Percentiles rank a stretch among this genome's conserved stretches.
Conservation (phyloP, 768 basidiomycete species). For the Boletus speciosus region DNA sequence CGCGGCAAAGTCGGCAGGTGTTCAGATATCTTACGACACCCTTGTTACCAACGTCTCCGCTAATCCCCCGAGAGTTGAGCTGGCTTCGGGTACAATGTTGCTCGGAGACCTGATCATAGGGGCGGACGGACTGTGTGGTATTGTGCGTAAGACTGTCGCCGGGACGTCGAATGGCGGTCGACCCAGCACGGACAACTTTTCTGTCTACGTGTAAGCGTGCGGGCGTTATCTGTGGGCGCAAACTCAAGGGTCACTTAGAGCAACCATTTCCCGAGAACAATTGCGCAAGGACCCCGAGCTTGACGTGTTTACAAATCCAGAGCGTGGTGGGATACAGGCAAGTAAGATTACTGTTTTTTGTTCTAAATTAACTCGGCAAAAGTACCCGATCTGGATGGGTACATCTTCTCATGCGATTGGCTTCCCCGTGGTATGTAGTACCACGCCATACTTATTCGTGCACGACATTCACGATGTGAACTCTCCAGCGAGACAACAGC, state of each 20-base stretch:
- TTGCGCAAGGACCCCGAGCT: constrained; percentile 42
- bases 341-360: constrained; percentile 3
- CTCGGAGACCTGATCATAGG: constrained; percentile 51
- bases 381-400: constrained; percentile 23
- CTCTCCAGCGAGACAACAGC: constrained; percentile 30
- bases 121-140: constrained; percentile 52
- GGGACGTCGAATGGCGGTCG: constrained; percentile 24
- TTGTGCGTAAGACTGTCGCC: constrained; percentile 34
- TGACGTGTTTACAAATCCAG: constrained; percentile 14
- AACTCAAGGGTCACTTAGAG: constrained; percentile 25
- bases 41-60: constrained; percentile 31
- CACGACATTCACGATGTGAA: neutral
- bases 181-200: constrained; percentile 24
- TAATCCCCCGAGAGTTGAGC: constrained; percentile 29
- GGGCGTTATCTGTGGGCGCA: neutral
- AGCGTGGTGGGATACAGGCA: constrained; percentile 15
- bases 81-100: constrained; percentile 42
- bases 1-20: constrained; percentile 45
- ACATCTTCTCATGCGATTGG: constrained; percentile 12
- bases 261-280: constrained; percentile 37
- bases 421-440: constrained; percentile 16
- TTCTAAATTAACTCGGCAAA: neutral
- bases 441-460: neutral
- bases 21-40: constrained; percentile 41
- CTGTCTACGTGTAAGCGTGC: constrained; percentile 42